A percentile compares a stretch with the other conserved stretches of the same genome.
These are phyloP conservation scores for Penicillium mononematosum DNA, from an alignment of 495 filamentous ascomycete genomes.

Conservation along the genomic window DNA sequence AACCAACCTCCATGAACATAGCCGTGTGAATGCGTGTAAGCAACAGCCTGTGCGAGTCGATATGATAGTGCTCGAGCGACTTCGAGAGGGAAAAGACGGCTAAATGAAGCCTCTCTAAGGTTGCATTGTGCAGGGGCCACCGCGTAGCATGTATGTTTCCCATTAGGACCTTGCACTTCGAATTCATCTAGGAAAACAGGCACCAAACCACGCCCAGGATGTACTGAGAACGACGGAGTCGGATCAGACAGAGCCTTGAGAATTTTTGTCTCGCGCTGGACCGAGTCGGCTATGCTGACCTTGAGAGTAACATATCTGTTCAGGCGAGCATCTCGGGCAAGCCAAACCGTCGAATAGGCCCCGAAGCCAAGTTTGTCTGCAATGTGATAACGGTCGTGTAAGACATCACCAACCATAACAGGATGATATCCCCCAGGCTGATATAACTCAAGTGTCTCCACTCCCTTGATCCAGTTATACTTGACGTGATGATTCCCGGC, in stretches of 20 bases:
- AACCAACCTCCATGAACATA: constrained; percentile 36
- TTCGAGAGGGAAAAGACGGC: constrained; percentile 29
- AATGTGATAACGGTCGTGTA: constrained; percentile 44
- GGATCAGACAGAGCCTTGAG: constrained; percentile 26
- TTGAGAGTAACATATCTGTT: constrained; percentile 37
- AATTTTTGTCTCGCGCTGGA: constrained; percentile 10
- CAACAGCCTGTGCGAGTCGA: constrained; percentile 26
- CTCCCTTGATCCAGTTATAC: constrained; percentile 38
- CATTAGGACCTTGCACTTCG: constrained; percentile 31
- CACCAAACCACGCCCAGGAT: constrained; percentile 19
- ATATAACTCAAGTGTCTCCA: constrained; percentile 36
- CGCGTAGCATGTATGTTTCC: constrained; percentile 32
- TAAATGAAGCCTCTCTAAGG: constrained; percentile 30
- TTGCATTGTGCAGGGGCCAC: constrained; percentile 25
- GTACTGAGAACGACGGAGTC: constrained; percentile 1
- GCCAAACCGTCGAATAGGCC: constrained; percentile 54
- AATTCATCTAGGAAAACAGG: constrained; percentile 30
- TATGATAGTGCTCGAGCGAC: constrained; percentile 32
- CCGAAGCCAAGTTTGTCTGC: constrained; percentile 56
- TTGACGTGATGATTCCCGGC: constrained; percentile 8
- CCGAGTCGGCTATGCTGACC: constrained; percentile 26
- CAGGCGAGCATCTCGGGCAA: constrained; percentile 45
- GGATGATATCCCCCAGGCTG: constrained; percentile 46
- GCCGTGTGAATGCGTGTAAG: constrained; percentile 36
- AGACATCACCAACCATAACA: constrained; percentile 44